Base-by-base conservation (phyloP, 805 yeast species). In the Nakazawaea sp. region DNA sequence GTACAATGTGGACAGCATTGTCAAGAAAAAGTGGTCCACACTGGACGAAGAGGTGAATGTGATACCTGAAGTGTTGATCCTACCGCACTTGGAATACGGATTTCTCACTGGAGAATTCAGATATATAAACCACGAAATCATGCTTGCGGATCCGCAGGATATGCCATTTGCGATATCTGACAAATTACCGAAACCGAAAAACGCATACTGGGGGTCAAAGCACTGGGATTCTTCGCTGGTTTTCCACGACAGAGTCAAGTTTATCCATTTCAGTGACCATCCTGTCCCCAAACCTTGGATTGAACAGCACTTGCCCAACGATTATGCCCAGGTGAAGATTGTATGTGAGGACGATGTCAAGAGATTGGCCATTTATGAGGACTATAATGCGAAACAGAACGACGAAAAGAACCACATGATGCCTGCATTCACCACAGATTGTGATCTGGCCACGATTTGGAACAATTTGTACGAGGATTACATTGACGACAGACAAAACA, bases 221-320 rank as follows among this genome's bases (percentile, higher is more conserved):
- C 23, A 34, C 20, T 68, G 75, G 75, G 43, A 56, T 20, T 48
- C 67, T 3, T 21, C 31, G 5, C 27, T 48, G 17, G 13, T 30
- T 4, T 47, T 54, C 11, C 42, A 57, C 6, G 43, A 48, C 5
- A 51, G 59, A 9, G 53, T 68, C 4, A 70, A 67, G 47, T 59
- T 75, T 37, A 51, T 78, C 20, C 88, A 81, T 51, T 81, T 73
- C 52, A 72, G 81, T 3, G 88, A 81, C 49, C 66, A 68, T 25
- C 87, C 87, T 5, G 53, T 78, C 5, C 75, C 78, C 0, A 79
- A 81, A 48, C 87, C 86, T 4, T 79, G 87, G 87, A 50, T 49
- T 28, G 27, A 43, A 3, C 53, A 55, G 32, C 45, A 51, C 33
- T 44, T 51, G 27, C 35, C 35, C 9, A 20, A 24, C 9, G 47